These are phyloP conservation scores for Protoeuglena noctilucae DNA, from an alignment of 139 green algal genomes.

Conservation along the genomic window DNA sequence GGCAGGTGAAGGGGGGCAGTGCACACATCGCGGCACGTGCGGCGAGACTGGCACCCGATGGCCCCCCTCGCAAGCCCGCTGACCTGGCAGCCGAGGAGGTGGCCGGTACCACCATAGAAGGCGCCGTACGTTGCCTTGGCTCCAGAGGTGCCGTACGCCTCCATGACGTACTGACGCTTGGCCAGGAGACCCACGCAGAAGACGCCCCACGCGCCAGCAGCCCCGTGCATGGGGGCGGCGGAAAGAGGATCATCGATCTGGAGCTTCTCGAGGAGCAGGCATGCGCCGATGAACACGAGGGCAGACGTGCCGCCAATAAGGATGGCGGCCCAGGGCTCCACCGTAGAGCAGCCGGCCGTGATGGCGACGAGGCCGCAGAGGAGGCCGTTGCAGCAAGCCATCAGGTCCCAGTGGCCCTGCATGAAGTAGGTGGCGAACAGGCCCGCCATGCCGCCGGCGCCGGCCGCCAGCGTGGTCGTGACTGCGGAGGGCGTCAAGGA, in stretches of 20 bases:
- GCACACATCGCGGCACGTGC: constrained; percentile 8
- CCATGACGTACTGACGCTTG: constrained; percentile 20
- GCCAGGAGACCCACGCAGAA: constrained; percentile 24
- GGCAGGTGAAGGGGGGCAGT: constrained; percentile 24
- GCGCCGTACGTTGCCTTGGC: constrained; percentile 5
- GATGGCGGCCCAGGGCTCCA: constrained; percentile 20
- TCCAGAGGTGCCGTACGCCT: constrained; percentile 8
- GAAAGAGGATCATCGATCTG: constrained; percentile 35
- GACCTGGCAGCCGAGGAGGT: constrained; percentile 22
- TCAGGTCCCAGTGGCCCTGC: not conserved
- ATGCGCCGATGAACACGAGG: constrained; percentile 13
- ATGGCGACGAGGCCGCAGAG: constrained; percentile 23
- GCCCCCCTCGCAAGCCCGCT: constrained; percentile 18
- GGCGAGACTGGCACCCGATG: too few relatives aligned
- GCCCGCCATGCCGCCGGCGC: constrained; percentile 28
- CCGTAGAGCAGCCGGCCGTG: constrained; percentile 16
- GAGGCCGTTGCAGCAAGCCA: constrained; percentile 8
- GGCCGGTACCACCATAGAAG: constrained; percentile 11
- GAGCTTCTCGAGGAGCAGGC: constrained; percentile 16
- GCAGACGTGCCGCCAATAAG: constrained; percentile 13
- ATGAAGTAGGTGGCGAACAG: constrained; percentile 19
- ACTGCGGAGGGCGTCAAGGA: constrained; percentile 31
- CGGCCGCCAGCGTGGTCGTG: constrained; percentile 47
- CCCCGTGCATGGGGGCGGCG: constrained; percentile 14
- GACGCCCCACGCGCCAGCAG: constrained; percentile 18